phyloP scores from a whole-genome alignment of 176 grass and related monocot genomes.

The Ensete glaucum region DNA sequence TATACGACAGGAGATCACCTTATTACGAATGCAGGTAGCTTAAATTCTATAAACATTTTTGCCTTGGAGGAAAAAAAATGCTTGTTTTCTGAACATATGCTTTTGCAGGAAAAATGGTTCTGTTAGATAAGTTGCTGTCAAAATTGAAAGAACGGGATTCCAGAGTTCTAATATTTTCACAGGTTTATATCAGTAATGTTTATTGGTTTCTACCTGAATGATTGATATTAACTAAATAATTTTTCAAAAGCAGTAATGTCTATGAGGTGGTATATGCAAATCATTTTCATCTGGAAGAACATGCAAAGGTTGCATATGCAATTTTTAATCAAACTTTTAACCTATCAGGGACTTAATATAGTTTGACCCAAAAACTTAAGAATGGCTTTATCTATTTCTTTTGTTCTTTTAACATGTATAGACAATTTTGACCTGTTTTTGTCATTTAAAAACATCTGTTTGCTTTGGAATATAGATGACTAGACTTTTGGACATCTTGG shows the following conservation, averaged over 20 bases:
- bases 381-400: not conserved
- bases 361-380: not conserved
- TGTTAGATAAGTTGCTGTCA: slow-evolving; percentile 62
- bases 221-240: not conserved
- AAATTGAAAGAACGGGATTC: slow-evolving; percentile 75
- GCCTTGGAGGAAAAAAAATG: not conserved
- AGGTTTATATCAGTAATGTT: slow-evolving; percentile 22
- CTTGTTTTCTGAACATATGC: slow-evolving; percentile 1
- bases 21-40: slow-evolving; percentile 58
- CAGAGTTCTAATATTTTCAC: slow-evolving; percentile 73
- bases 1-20: slow-evolving; percentile 81
- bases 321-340: not conserved
- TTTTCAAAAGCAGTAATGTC: not conserved
- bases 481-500: slow-evolving; percentile 64
- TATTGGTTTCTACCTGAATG: not conserved
- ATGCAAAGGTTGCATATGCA: too few species aligned
- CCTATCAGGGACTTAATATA: not conserved
- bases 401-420: not conserved
- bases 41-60: slow-evolving; percentile 5
- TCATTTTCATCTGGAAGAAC: too few species aligned
- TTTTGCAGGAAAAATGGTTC: slow-evolving; percentile 69
- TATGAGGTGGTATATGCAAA: too few species aligned
- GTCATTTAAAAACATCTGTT: not conserved
- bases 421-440: slow-evolving; percentile 1
- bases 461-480: slow-evolving; percentile 43